Evolutionary conservation across 2,329 filamentous ascomycete species (phyloP), one percentile per base, ranked within the genome.

Genomic region (Fusarium oligoseptatum): DNA sequence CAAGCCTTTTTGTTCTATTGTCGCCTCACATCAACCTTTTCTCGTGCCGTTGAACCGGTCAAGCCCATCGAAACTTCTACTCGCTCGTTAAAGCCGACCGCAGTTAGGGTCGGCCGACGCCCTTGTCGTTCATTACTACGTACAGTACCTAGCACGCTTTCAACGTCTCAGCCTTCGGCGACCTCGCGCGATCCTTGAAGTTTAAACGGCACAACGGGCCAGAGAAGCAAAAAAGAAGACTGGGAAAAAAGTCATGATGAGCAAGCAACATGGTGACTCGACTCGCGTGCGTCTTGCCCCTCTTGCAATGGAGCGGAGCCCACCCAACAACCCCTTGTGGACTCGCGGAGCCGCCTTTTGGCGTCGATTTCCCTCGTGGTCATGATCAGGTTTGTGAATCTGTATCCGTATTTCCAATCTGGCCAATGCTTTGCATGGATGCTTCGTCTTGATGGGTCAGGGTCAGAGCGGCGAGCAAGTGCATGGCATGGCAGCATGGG

Each of bases 31-130:
- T 52, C 64, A 68, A 27, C 55, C 64, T 74, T 64, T 60, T 39
- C 66, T 67, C 48, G 70, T 62, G 71, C 71, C 72, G 52, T 60
- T 57, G 27, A 66, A 63, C 55, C 64, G 66, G 65, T 73, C 62
- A 70, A 37, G 29, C 32, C 32, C 52, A 37, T 55, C 17, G 27
- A 55, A 55, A 20, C 17, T 55, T 52, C 24, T 52, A 52, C 48
- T 52, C 48, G 27, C 27, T 55, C 27, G 48, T 55, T 55, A 55
- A 55, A 57, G 52, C 32, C 34, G 52, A 29, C 20, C 32, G 29
- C 29, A 10, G 27, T 34, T 62, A 34, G 60, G 43, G 22, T 62
- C 43, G 32, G 60, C 60, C 60, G 60, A 32, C 29, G 58, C 39
- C 58, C 58, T 34, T 34, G 58, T 48, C 58, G 29, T n/a, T 45